These are phyloP conservation scores for Daucus carota DNA, from an alignment of 129 eudicot species.

Conservation along the genomic window DNA sequence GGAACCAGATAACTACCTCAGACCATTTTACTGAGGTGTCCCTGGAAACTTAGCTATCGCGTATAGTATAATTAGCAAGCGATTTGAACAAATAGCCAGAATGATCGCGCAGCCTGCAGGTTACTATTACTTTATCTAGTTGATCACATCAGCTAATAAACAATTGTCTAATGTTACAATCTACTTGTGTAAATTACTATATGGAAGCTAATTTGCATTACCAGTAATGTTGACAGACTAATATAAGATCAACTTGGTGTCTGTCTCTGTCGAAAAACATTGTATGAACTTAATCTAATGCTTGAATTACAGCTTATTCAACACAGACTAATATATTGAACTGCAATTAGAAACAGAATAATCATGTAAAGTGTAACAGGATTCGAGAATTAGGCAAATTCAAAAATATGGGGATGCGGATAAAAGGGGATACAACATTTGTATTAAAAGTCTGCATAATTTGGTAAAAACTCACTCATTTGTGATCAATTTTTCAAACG, in stretches of 20 bases:
- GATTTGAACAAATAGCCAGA: neutral
- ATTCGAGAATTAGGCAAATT: too few species aligned
- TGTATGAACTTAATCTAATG: neutral
- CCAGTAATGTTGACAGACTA: neutral
- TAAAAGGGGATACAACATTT: too few species aligned
- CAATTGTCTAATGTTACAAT: neutral
- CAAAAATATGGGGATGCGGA: too few species aligned
- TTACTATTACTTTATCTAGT: neutral
- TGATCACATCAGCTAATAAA: slow-evolving; percentile 1
- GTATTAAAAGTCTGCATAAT: neutral
- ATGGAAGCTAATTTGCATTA: neutral
- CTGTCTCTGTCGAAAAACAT: neutral
- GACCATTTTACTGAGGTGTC: neutral
- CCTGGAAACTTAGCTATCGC: slow-evolving; percentile 3
- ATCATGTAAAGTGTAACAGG: neutral
- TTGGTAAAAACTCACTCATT: neutral
- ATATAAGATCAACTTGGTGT: neutral
- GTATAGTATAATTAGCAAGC: neutral
- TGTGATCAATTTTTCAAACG: neutral
- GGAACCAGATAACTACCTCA: neutral
- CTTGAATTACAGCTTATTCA: neutral
- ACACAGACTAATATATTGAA: neutral
- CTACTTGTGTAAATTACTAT: slow-evolving; percentile 1
- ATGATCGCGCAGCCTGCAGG: neutral
- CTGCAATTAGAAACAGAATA: neutral